Evolutionary conservation across 2,329 filamentous ascomycete species (phyloP), one percentile per base, ranked within the genome.

Genomic region (Fusarium lyarnte): DNA sequence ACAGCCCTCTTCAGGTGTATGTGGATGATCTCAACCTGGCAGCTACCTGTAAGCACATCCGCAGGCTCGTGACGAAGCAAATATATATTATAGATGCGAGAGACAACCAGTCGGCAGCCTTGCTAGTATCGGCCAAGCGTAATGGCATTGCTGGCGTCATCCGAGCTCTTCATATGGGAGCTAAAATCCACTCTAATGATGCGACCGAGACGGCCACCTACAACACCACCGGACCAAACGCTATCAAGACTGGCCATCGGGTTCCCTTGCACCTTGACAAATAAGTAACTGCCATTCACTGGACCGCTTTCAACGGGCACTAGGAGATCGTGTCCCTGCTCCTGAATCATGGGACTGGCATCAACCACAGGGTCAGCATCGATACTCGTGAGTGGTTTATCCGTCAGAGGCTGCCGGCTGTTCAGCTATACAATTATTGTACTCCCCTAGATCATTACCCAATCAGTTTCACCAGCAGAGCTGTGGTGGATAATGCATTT

Each of bases 231-330:
- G 10, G 6, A 16, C 17, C 8, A n/a, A n/a, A 29, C 7, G 10
- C 19, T 19, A 5, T 16, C 12, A 38, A 19, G 38, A 11, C 13
- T 14, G 6, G 16, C 6, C 6, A n/a, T 14, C 65, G 58, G 33
- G 2, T 7, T 8, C 38, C 63, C 14, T 8, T 72, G 6, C 3
- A 72, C 3, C 25, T 69, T 3, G n/a, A 13, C 5, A 46, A 51
- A 10, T 45, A 72, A 42, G 51, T 35, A 3, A 72, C 58, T 4
- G n/a, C 68, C 17, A 21, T 69, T 8, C 69, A 72, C 25, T 65
- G 58, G 68, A 49, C 63, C 4, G 41, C 51, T 3, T 54, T 23
- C 14, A 14, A 49, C 2, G 54, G 63, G 3, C 29, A 49, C 21
- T 25, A 6, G 7, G 33, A 72, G 3, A 35, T 72, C 6, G 41